phyloP scores from a whole-genome alignment of 108 stramenopile species.

The Skeletonema tropicum region DNA sequence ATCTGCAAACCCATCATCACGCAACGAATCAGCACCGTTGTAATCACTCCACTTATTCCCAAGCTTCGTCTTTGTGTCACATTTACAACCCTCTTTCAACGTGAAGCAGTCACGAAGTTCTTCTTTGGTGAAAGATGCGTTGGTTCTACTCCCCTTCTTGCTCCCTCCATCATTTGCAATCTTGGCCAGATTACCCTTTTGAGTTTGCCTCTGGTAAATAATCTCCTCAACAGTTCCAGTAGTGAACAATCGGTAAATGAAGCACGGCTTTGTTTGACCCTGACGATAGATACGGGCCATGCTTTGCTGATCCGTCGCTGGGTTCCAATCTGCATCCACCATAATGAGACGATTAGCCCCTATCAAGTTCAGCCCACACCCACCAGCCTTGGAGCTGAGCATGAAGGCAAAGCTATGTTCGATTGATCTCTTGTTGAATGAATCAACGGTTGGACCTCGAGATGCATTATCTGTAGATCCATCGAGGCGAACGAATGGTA shows the following conservation, averaged over 20 bases:
- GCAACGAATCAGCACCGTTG: conserved; percentile 32
- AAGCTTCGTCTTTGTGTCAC: conserved; percentile 78
- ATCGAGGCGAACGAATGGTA: conserved; percentile 80
- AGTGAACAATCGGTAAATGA: conserved; percentile 83
- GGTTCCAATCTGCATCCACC: conserved; percentile 88
- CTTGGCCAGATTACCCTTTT: conserved; percentile 68
- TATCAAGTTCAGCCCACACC: conserved; percentile 87
- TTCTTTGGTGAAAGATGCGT: conserved; percentile 58
- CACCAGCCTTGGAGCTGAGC: conserved; percentile 90
- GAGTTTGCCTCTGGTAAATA: conserved; percentile 78
- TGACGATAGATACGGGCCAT: conserved; percentile 86
- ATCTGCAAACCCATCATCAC: conserved; percentile 43
- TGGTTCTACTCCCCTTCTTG: conserved; percentile 19
- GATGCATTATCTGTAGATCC: conserved; percentile 66
- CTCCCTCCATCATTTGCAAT: conserved; percentile 49
- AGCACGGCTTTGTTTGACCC: conserved; percentile 84
- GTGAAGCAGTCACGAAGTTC: conserved; percentile 81
- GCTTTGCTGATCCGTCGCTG: conserved; percentile 87
- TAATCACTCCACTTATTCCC: conserved; percentile 73
- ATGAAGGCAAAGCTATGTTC: conserved; percentile 78
- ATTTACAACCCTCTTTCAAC: conserved; percentile 56
- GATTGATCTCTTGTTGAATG: conserved; percentile 77
- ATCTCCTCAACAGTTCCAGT: conserved; percentile 87
- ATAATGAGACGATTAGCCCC: conserved; percentile 86
- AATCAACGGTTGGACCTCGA: conserved; percentile 81